A percentile compares a stretch with the other conserved stretches of the same genome.
Conservation (phyloP, 345 rosid species). For the Euclidium syriacum region DNA sequence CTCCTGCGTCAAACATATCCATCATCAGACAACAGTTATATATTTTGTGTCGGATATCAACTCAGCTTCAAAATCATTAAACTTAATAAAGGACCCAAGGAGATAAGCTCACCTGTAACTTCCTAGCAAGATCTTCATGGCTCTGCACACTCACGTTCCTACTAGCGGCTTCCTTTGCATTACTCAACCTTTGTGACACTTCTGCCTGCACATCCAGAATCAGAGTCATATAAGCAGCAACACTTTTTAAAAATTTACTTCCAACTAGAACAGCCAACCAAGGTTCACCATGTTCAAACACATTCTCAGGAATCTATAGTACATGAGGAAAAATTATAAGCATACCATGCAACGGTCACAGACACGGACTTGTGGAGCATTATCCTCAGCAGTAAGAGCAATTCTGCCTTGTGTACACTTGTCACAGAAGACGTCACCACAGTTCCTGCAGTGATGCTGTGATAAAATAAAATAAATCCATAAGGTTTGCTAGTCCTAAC, state of each 20-base stretch:
- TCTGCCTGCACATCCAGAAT: constrained; percentile 54
- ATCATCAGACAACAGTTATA: constrained; percentile 4
- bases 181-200: constrained; percentile 87
- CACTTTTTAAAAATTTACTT: background rate
- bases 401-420: constrained; percentile 92
- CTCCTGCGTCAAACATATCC: constrained; percentile 56
- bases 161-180: constrained; percentile 75
- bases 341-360: constrained; percentile 93
- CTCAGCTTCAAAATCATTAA: background rate
- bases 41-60: background rate
- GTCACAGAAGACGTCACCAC: constrained; percentile 99
- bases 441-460: constrained; percentile 99
- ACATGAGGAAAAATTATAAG: background rate
- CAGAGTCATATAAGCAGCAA: background rate
- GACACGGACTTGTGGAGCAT: constrained; percentile 91
- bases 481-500: background rate
- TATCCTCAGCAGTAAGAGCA: constrained; percentile 93
- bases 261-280: background rate
- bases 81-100: background rate
- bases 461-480: constrained; percentile 6
- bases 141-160: constrained; percentile 63
- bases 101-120: constrained; percentile 62
- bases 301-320: background rate
- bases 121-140: constrained; percentile 95
- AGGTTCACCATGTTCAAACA: background rate